Base-by-base conservation (phyloP, 2,329 filamentous ascomycete species). In the Sporothrix phasma region DNA sequence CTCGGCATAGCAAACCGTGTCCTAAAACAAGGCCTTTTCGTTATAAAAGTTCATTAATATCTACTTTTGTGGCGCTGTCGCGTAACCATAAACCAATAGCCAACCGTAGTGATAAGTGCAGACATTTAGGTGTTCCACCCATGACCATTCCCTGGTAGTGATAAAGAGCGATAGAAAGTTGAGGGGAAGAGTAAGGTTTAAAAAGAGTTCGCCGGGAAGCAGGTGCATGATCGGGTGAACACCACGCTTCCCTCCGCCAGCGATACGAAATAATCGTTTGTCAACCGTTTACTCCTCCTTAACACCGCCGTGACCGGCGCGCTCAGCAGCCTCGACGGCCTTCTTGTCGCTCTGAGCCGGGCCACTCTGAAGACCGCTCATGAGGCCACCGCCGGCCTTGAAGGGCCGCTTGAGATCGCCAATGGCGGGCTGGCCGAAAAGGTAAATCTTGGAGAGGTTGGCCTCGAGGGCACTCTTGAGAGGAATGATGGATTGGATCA, bases 401-500 rank as follows among this genome's bases (percentile, higher is more conserved):
- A 95, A 99, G 68, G 94, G 94, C 67, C 94, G 85, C 85, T 95
- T 94, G 70, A 99, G 84, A 69, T 99, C 94, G 63, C 93, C 94
- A 65, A 81, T 84, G 46, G 94, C 93, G 45, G 93, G 85, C 77
- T 94, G 81, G 72, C 92, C 92, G 69, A 92, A 89, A 68, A 99
- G 70, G 79, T 97, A 89, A 73, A 99, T 93, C 85, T 97, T 97
- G 82, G 94, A 85, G 72, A 97, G 81, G 83, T 97, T 97, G 79
- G 88, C 84, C 83, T 99, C 94, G 77, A 99, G 84, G 53, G 92
- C 93, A 74, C 89, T 84, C 88, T 99, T 99, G 77, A 97, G 82
- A 39, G 94, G 94, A 74, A 99, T 94, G 80, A 99, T 96, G 76
- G 89, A 95, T 85, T 99, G 94, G 80, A 99, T 96, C 73, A 97